Evolutionary conservation across 2,329 filamentous ascomycete species (phyloP).

Genomic region (Botryosphaeria dothidea): DNA sequence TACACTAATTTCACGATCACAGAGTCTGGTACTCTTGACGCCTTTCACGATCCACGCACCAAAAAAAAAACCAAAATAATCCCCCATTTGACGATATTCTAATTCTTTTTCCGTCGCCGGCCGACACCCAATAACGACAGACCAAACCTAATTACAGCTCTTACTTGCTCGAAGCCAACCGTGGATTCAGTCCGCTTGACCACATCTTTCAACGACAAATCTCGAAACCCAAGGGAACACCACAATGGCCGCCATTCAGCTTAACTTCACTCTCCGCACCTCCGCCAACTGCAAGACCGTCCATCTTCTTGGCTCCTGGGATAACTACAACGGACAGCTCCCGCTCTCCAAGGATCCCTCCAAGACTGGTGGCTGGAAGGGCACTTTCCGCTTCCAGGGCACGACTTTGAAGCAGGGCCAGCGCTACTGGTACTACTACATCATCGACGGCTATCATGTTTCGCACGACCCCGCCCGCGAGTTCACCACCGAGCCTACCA

Average conservation of each 20-base stretch:
- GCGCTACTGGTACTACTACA: slow-evolving; percentile 99
- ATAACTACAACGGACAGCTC: slow-evolving; percentile 93
- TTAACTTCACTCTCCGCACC: slow-evolving; percentile 94
- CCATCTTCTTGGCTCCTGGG: slow-evolving; percentile 96
- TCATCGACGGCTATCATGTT: slow-evolving; percentile 98
- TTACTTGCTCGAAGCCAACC: slow-evolving; percentile 21
- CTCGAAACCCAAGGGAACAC: slow-evolving; percentile 23
- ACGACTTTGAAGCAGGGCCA: slow-evolving; percentile 81
- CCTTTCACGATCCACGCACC: slow-evolving; percentile 25
- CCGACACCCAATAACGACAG: slow-evolving; percentile 29
- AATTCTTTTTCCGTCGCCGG: slow-evolving; percentile 44
- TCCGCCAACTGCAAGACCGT: slow-evolving; percentile 96
- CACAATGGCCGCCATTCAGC: slow-evolving; percentile 84
- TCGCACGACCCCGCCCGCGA: slow-evolving; percentile 91
- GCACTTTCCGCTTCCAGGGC: slow-evolving; percentile 93
- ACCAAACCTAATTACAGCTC: slow-evolving; percentile 19
- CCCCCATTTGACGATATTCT: slow-evolving; percentile 27
- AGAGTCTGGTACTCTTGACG: slow-evolving; percentile 25
- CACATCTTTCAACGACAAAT: slow-evolving; percentile 22
- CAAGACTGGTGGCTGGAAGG: slow-evolving; percentile 91
- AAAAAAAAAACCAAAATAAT: slow-evolving; percentile 19
- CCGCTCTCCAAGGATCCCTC: slow-evolving; percentile 88
- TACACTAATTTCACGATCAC: slow-evolving; percentile 19
- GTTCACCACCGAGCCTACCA: slow-evolving; percentile 92
- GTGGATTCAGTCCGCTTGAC: slow-evolving; percentile 22